phyloP scores from a whole-genome alignment of 371 early-diverging fungal species.

The Encephalitozoon cuniculi region DNA sequence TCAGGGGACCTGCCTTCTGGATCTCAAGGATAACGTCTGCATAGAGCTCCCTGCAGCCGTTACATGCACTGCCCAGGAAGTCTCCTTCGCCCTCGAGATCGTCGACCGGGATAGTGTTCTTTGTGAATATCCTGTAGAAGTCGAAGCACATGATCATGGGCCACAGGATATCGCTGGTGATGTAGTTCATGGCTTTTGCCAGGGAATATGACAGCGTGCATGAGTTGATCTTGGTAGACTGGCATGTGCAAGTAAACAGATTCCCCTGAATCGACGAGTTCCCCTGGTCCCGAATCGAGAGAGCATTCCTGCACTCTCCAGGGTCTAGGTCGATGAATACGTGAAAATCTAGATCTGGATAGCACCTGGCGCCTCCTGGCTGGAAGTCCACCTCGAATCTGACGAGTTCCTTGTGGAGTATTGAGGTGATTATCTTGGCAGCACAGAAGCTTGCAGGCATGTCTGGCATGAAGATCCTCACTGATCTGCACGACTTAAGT shows the following conservation, averaged over 20 bases:
- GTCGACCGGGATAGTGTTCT: background rate
- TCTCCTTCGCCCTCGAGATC: background rate
- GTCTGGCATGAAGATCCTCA: slow-evolving; percentile 1
- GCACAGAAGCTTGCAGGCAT: slow-evolving; percentile 1
- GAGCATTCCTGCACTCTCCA: background rate
- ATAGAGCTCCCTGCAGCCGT: background rate
- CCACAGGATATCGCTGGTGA: background rate
- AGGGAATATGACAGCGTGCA: background rate
- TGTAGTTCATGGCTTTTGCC: background rate
- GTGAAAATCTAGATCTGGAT: background rate
- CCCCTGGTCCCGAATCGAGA: background rate
- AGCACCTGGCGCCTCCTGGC: background rate
- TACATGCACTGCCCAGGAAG: background rate
- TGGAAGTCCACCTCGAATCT: slow-evolving; percentile 14
- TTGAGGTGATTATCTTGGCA: slow-evolving; percentile 1
- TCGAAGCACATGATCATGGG: background rate
- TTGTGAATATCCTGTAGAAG: background rate
- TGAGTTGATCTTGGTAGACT: background rate
- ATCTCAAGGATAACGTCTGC: slow-evolving; percentile 4
- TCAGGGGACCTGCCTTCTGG: background rate
- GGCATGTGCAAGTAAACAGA: background rate
- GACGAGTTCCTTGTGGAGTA: slow-evolving; percentile 17
- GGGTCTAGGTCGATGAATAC: background rate
- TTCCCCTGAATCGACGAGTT: background rate
- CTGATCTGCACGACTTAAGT: background rate